phyloP scores from a whole-genome alignment of 768 basidiomycete genomes.

The Coprinellus micaceus region DNA sequence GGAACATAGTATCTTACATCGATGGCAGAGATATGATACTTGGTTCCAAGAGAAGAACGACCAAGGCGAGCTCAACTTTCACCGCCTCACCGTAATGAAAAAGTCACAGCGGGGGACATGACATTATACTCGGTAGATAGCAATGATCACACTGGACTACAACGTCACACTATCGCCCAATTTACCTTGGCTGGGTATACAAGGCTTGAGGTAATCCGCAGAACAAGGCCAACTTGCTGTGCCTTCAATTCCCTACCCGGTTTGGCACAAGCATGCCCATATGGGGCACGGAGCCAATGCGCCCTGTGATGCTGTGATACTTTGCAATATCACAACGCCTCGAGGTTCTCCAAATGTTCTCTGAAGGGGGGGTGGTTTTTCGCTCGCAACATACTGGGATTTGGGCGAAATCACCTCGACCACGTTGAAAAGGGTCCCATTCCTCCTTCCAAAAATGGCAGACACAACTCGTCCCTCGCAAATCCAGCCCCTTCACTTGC shows the following conservation, averaged over 20 bases:
- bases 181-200: too few species aligned
- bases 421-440: not conserved
- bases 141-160: too few species aligned
- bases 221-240: too few species aligned
- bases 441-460: too few species aligned
- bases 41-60: constrained; percentile 65
- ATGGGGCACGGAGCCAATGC: not conserved
- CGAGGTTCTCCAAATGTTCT: constrained; percentile 6
- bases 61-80: not conserved
- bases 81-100: not conserved
- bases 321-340: constrained; percentile 9
- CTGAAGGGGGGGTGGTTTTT: not conserved
- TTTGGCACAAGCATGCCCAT: constrained; percentile 10
- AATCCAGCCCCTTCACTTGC: not conserved
- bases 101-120: not conserved
- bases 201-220: too few species aligned
- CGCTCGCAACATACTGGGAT: not conserved
- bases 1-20: not conserved
- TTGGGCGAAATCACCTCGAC: not conserved
- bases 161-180: too few species aligned
- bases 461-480: too few species aligned
- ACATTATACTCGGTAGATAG: not conserved
- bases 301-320: too few species aligned
- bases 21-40: constrained; percentile 69
- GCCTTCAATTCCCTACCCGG: not conserved